Percentiles rank a stretch among this genome's conserved stretches.
phyloP scores from a whole-genome alignment of 208 protist species.

The Acanthamoeba castellanii region DNA sequence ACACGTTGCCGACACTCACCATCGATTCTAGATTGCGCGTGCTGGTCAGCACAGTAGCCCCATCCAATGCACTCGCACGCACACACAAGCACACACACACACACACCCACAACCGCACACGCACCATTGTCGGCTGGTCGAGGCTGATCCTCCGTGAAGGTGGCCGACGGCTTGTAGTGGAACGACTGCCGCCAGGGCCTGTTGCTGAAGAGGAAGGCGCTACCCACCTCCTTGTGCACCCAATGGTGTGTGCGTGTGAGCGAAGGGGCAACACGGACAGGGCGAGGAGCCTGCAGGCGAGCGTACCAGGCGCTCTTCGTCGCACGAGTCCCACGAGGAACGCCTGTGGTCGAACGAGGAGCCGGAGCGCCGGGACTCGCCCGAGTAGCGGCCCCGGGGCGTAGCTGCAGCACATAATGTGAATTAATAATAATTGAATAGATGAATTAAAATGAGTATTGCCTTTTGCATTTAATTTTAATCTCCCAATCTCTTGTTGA shows the following conservation, averaged over 20 bases:
- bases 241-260: not conserved
- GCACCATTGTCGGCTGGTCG: not conserved
- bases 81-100: not conserved
- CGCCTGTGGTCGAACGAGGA: not conserved
- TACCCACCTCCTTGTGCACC: not conserved
- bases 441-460: too few relatives aligned
- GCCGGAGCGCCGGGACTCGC: not conserved
- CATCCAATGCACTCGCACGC: too few relatives aligned
- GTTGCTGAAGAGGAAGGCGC: not conserved
- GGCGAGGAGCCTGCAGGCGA: not conserved
- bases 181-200: conserved; percentile 14
- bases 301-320: not conserved
- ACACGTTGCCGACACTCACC: conserved; percentile 7
- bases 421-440: not conserved
- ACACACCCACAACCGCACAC: too few relatives aligned
- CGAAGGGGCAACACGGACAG: too few relatives aligned
- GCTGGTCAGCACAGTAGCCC: too few relatives aligned
- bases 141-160: not conserved
- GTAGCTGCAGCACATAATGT: not conserved
- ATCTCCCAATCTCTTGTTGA: not conserved
- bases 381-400: not conserved
- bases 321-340: not conserved
- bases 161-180: not conserved
- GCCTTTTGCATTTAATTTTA: not conserved
- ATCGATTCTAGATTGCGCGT: not conserved